Evolutionary conservation across 495 filamentous ascomycete genomes (phyloP).

Genomic region (Penicillium subrubescens): DNA sequence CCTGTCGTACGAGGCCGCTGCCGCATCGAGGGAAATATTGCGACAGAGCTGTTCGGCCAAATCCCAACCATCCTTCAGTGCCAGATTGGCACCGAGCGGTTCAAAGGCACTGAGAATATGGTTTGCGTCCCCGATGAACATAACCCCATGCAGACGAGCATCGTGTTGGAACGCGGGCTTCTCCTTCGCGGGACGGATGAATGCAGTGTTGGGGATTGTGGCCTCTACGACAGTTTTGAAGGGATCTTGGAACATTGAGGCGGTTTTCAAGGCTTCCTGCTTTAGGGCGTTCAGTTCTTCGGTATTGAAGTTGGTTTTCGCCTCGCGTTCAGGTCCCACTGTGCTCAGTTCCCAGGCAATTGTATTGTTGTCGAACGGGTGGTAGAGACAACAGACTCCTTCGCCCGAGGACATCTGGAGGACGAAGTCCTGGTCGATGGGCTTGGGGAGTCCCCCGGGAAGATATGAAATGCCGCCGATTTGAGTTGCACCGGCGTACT

Average conservation of each 20-base stretch:
- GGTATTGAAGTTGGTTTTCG: background rate
- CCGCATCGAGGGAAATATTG: conserved; percentile 3
- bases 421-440: conserved; percentile 7
- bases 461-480: conserved; percentile 14
- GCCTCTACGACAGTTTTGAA: conserved; percentile 13
- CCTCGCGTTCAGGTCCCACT: conserved; percentile 2
- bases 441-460: conserved; percentile 1
- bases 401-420: conserved; percentile 17
- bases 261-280: conserved; percentile 8
- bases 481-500: conserved; percentile 15
- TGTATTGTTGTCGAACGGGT: conserved; percentile 6
- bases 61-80: conserved; percentile 16
- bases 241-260: conserved; percentile 16
- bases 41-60: conserved; percentile 15
- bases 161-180: conserved; percentile 11
- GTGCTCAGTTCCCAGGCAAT: conserved; percentile 13
- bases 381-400: conserved; percentile 17
- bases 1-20: conserved; percentile 9
- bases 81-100: conserved; percentile 10
- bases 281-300: conserved; percentile 6
- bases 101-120: conserved; percentile 17
- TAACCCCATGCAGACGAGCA: conserved; percentile 1
- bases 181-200: conserved; percentile 17
- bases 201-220: conserved; percentile 5
- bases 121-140: conserved; percentile 19